phyloP scores from a whole-genome alignment of 164 flowering plant species.

The Tetrastigma voinierianum region DNA sequence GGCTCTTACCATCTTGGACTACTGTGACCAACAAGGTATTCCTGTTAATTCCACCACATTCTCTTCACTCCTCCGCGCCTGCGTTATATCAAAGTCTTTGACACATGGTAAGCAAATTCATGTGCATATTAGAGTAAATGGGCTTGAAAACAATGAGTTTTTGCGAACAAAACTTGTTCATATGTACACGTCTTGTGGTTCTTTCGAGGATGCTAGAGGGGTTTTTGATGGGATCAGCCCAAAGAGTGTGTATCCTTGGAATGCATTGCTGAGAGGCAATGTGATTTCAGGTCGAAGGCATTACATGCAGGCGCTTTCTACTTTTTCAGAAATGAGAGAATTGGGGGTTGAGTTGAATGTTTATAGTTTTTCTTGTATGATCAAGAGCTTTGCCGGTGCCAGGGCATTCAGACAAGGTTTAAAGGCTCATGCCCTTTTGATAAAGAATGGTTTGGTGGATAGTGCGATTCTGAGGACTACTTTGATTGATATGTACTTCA shows the following conservation, averaged over 20 bases:
- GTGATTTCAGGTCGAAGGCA: conserved; percentile 55
- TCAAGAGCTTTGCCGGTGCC: conserved; percentile 80
- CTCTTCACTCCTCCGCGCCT: conserved; percentile 60
- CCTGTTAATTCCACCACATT: conserved; percentile 78
- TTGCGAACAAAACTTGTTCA: conserved; percentile 60
- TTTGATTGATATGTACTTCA: conserved; percentile 85
- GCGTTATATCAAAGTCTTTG: conserved; percentile 50
- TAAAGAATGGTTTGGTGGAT: conserved; percentile 65
- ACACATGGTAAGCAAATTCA: conserved; percentile 47
- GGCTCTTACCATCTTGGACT: conserved; percentile 65
- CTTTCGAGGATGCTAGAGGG: conserved; percentile 55
- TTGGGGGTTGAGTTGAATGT: conserved; percentile 66
- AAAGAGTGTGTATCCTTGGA: conserved; percentile 68
- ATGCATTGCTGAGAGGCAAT: conserved; percentile 76
- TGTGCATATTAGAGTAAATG: conserved; percentile 51
- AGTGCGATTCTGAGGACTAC: conserved; percentile 52
- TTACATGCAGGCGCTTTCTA: conserved; percentile 33
- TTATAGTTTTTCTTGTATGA: conserved; percentile 64
- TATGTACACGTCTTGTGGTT: conserved; percentile 76
- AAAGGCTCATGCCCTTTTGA: conserved; percentile 61
- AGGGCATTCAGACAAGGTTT: conserved; percentile 55
- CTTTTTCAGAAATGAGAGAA: conserved; percentile 58
- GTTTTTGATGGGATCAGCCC: conserved; percentile 41
- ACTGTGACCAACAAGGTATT: conserved; percentile 60
- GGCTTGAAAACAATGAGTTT: conserved; percentile 66